Percentiles rank a stretch among this genome's conserved stretches.
Evolutionary conservation across 306 rosid genomes (phyloP).

Genomic region (Cyamopsis tetragonoloba): DNA sequence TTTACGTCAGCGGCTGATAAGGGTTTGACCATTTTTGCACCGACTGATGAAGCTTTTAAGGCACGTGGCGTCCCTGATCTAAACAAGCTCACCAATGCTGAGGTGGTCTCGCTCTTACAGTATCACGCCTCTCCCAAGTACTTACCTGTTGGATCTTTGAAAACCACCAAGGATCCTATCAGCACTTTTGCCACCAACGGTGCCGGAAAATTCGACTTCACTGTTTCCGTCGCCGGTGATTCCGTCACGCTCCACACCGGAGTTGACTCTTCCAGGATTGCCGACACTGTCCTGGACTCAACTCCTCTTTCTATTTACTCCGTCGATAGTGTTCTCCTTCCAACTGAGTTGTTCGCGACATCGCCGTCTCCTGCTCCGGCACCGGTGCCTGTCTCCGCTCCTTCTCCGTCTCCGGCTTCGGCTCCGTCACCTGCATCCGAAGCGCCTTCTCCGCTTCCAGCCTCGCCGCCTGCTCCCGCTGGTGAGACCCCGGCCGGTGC

Average conservation of each 20-base stretch:
- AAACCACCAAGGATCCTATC: conserved; percentile 53
- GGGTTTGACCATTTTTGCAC: conserved; percentile 83
- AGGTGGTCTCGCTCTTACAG: conserved; percentile 60
- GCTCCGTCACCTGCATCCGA: conserved; percentile 31
- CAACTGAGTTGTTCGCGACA: conserved; percentile 55
- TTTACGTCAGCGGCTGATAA: conserved; percentile 50
- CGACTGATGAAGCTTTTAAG: conserved; percentile 84
- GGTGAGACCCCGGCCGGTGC: conserved; percentile 43
- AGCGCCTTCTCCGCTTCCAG: conserved; percentile 56
- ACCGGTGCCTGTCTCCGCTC: conserved; percentile 40
- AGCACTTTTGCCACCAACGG: conserved; percentile 66
- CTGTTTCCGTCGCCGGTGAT: conserved; percentile 57
- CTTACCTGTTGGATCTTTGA: conserved; percentile 67
- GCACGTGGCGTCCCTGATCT: conserved; percentile 74
- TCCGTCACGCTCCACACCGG: conserved; percentile 81
- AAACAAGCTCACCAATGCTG: conserved; percentile 77
- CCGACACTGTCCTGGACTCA: conserved; percentile 68
- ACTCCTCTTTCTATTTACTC: conserved; percentile 64
- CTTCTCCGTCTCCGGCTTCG: conserved; percentile 51
- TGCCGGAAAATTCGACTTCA: conserved; percentile 67
- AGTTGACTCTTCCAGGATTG: conserved; percentile 63
- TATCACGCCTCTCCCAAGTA: conserved; percentile 65
- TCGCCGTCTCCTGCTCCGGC: conserved; percentile 86
- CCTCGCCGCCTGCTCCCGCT: conserved; percentile 81
- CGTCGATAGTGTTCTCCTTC: conserved; percentile 72